phyloP scores from a whole-genome alignment of 805 yeast species.

The Jamesozyma rosinii region DNA sequence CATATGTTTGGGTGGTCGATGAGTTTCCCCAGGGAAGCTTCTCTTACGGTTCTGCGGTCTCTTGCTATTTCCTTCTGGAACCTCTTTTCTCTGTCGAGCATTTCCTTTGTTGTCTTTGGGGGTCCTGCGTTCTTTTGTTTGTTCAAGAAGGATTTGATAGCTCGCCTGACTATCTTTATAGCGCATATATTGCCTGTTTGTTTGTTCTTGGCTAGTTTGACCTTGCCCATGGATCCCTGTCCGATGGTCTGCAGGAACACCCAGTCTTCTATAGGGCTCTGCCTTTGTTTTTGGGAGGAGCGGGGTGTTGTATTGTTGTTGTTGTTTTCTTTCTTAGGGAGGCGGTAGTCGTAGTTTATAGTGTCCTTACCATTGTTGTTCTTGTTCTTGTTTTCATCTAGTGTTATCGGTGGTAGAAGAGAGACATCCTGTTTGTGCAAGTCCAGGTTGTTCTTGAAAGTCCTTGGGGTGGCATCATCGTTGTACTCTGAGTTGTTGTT shows the following conservation, averaged over 20 bases:
- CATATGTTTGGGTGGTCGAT: constrained; percentile 88
- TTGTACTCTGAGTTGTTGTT: background rate
- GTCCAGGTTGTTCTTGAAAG: background rate
- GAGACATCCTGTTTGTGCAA: background rate
- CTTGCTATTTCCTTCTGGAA: constrained; percentile 78
- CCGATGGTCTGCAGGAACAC: constrained; percentile 91
- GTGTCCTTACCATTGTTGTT: background rate
- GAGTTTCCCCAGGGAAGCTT: constrained; percentile 84
- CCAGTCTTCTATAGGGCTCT: constrained; percentile 59
- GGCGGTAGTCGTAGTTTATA: background rate
- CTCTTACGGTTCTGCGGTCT: constrained; percentile 85
- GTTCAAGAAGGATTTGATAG: constrained; percentile 65
- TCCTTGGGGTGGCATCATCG: background rate
- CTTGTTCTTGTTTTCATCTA: too few species aligned
- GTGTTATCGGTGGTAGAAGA: background rate
- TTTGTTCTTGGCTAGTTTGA: constrained; percentile 82
- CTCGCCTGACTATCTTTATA: constrained; percentile 86
- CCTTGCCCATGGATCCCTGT: constrained; percentile 99
- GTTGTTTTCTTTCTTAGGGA: too few species aligned
- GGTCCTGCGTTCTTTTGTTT: constrained; percentile 35
- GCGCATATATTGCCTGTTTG: constrained; percentile 78
- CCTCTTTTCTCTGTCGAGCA: constrained; percentile 53
- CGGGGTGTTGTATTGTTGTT: background rate
- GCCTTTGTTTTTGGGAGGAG: too few species aligned
- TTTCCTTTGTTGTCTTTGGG: constrained; percentile 28